phyloP scores from a whole-genome alignment of 1,284 basidiomycete genomes.

The Microbotryomycetes sp. region DNA sequence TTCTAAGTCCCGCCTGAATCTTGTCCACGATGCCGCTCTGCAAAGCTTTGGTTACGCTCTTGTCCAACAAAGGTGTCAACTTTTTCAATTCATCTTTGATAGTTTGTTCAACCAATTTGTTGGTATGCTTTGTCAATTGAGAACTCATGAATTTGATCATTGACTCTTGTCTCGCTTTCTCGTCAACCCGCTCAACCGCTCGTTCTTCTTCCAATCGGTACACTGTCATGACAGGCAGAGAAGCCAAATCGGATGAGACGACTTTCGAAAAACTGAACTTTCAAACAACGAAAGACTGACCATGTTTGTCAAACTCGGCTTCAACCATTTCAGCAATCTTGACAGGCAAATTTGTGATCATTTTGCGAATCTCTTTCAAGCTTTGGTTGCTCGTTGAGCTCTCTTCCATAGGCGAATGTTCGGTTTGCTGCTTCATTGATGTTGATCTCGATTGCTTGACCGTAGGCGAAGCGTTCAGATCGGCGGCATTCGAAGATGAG shows the following conservation, averaged over 20 bases:
- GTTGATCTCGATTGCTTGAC: neutral
- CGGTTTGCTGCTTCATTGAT: too few relatives aligned
- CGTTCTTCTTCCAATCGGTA: conserved; percentile 71
- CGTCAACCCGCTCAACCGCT: conserved; percentile 63
- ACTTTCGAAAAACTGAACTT: conserved; percentile 13
- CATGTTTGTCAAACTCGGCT: conserved; percentile 61
- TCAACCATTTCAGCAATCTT: conserved; percentile 58
- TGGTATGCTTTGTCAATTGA: conserved; percentile 73
- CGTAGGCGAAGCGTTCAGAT: neutral
- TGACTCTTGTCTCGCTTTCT: conserved; percentile 73
- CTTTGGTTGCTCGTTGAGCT: too few relatives aligned
- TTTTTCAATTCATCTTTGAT: conserved; percentile 67
- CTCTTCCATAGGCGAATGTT: too few relatives aligned
- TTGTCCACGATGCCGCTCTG: neutral
- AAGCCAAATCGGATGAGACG: neutral
- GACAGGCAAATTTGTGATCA: conserved; percentile 66
- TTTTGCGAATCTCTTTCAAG: conserved; percentile 33
- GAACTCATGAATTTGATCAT: conserved; percentile 75
- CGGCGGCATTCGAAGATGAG: neutral
- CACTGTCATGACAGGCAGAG: conserved; percentile 4
- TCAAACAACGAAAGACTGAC: conserved; percentile 47
- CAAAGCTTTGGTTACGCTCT: neutral
- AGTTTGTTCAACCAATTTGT: conserved; percentile 72
- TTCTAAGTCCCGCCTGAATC: neutral
- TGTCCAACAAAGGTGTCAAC: neutral